Evolutionary conservation across 2,329 filamentous ascomycete species (phyloP).

Genomic region (Claviceps maximensis): DNA sequence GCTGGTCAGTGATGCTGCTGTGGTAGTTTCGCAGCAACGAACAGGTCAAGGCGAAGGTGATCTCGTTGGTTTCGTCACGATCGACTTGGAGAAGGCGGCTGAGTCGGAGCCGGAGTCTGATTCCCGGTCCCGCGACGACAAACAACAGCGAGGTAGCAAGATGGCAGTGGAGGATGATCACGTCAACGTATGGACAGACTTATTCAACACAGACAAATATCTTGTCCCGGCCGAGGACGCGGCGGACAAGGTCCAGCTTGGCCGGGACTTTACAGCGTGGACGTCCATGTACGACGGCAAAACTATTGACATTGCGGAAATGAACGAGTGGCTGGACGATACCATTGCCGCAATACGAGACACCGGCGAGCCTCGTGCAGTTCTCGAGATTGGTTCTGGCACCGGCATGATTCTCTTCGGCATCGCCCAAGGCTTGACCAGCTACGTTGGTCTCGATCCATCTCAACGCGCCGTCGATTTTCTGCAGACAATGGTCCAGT

Average conservation of each 20-base stretch:
- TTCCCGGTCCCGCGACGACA: slow-evolving; percentile 1
- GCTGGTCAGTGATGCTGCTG: slow-evolving; percentile 9
- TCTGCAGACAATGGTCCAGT: slow-evolving; percentile 7
- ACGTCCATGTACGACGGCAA: slow-evolving; percentile 19
- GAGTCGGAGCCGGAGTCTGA: no score
- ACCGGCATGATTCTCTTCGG: slow-evolving; percentile 21
- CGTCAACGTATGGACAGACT: not conserved
- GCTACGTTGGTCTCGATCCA: slow-evolving; percentile 17
- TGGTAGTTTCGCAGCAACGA: slow-evolving; percentile 2
- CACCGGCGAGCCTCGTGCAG: slow-evolving; percentile 4
- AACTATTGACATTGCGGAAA: slow-evolving; percentile 14
- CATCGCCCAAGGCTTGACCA: slow-evolving; percentile 8
- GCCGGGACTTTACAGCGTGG: slow-evolving; percentile 19
- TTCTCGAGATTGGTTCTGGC: slow-evolving; percentile 19
- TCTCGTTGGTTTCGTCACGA: not conserved
- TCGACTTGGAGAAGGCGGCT: not conserved
- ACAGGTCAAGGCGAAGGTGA: not conserved
- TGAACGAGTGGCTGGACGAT: slow-evolving; percentile 21
- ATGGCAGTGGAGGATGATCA: not conserved
- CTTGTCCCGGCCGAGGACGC: not conserved
- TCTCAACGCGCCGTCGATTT: slow-evolving; percentile 12
- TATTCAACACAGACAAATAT: not conserved
- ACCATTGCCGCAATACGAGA: slow-evolving; percentile 11
- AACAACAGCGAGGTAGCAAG: not conserved
- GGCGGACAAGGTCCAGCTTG: slow-evolving; percentile 7